Evolutionary conservation across 163 green algal species (phyloP).

Genomic region (Volvox carteri): DNA sequence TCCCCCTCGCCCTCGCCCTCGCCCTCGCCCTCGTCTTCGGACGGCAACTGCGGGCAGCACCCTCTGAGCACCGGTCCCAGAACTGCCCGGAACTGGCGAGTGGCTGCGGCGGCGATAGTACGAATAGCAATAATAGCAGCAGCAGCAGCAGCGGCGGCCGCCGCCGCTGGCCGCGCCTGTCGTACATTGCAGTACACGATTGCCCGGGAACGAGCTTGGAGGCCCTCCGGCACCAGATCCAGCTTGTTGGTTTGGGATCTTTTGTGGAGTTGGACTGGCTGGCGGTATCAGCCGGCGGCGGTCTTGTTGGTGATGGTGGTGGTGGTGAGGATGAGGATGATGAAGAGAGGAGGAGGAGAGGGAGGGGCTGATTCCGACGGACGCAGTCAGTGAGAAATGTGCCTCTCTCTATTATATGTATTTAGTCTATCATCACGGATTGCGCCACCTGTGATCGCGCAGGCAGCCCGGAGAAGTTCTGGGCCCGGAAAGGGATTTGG

Average conservation of each 20-base stretch:
- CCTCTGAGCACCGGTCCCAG: neutral
- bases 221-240: neutral
- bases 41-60: neutral
- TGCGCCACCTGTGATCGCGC: too few relatives aligned
- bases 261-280: conserved; percentile 1
- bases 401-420: too few relatives aligned
- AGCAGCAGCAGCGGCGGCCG: neutral
- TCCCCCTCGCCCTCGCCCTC: too few relatives aligned
- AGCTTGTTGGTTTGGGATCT: neutral
- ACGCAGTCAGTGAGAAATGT: too few relatives aligned
- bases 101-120: neutral
- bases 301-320: too few relatives aligned
- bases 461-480: too few relatives aligned
- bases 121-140: neutral
- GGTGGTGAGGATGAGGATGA: too few relatives aligned
- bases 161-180: conserved; percentile 4
- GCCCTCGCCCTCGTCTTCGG: neutral
- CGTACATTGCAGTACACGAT: conserved; percentile 1
- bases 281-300: too few relatives aligned
- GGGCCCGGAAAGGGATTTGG: too few relatives aligned
- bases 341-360: too few relatives aligned
- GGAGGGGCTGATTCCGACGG: too few relatives aligned
- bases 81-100: neutral
- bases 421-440: too few relatives aligned
- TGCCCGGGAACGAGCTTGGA: neutral